Base-by-base conservation (phyloP, 768 basidiomycete species). In the Gyrodon lividus region DNA sequence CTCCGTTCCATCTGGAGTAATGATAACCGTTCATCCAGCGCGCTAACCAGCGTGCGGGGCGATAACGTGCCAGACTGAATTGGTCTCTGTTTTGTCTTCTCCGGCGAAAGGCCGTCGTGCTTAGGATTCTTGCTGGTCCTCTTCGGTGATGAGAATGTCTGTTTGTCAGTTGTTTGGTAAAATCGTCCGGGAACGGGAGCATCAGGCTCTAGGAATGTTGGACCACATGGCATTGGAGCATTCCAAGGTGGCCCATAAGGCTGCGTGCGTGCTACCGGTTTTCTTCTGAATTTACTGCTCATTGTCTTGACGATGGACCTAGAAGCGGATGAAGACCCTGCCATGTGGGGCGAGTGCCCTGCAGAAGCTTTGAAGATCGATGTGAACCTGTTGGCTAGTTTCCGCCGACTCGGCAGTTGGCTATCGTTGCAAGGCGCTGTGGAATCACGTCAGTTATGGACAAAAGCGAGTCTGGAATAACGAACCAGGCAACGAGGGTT, bases 171-270 rank as follows among this genome's bases (percentile, higher is more conserved):
- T 38, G 45, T 37, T 20, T 26, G 57, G 16, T 37, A 14, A 47
- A 44, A 43, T 16, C 46, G 51, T 6, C 26, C 46, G 10, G 52
- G 22, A 13, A 46, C 17, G 37, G 6, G 8, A 26, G 35, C 24
- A 38, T 14, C 7, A 1, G 22, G 37, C 16, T 62, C 57, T 12
- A 33, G 42, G n/a, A 50, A 43, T 6, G 23, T 26, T 19, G 42
- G 31, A 13, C 51, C 37, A n/a, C n/a, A n/a, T 16, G 65, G 65
- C 66, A 68, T 68, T 2, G 54, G 50, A 16, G 59, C 64, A 52
- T 70, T 74, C 59, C 70, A 73, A 4, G 72, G 72, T 31, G 70
- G 64, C 10, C 69, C 66, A 22, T 73, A 73, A 4, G 72, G 72
- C 16, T 73, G 71, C 10, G 72, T 73, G 16, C 71, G 71, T 31